Percentiles rank a stretch among this genome's conserved stretches.
Evolutionary conservation across 805 yeast genomes (phyloP).

Genomic region (Candida xiaguanensis): DNA sequence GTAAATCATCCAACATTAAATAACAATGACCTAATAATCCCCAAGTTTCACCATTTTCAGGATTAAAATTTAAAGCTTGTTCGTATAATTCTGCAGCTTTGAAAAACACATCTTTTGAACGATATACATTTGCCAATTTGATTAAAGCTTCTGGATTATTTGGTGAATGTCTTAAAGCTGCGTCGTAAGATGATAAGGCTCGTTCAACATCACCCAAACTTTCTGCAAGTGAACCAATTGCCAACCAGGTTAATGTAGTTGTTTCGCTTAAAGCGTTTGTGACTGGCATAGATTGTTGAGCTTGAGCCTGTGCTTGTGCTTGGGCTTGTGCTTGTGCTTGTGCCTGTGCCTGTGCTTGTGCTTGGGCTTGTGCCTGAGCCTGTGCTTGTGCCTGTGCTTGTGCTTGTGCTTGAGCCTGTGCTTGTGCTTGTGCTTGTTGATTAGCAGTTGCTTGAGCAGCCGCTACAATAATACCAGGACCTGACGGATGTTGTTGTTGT

Average conservation of each 20-base stretch:
- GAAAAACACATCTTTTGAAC: conserved; percentile 85
- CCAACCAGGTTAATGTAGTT: conserved; percentile 82
- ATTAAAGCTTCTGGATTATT: conserved; percentile 82
- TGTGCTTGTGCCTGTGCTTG: conserved; percentile 2
- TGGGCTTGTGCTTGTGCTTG: conserved; percentile 5
- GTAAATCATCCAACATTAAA: conserved; percentile 92
- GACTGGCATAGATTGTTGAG: conserved; percentile 8
- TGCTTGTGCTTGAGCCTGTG: conserved; percentile 4
- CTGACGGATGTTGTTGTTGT: conserved; percentile 4
- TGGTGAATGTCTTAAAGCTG: conserved; percentile 82
- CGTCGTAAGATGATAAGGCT: conserved; percentile 84
- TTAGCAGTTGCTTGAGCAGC: conserved; percentile 7
- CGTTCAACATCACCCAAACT: conserved; percentile 82
- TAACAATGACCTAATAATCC: conserved; percentile 95
- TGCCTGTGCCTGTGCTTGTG: conserved; percentile 1
- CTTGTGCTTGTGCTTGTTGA: conserved; percentile 2
- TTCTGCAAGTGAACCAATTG: conserved; percentile 87
- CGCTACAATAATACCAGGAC: conserved; percentile 7
- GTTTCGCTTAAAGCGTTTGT: conserved; percentile 38
- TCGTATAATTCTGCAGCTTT: conserved; percentile 94
- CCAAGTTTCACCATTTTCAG: conserved; percentile 95
- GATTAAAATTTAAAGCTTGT: conserved; percentile 74
- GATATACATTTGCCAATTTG: conserved; percentile 81
- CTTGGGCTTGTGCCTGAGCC: conserved; percentile 5
- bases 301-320: conserved; percentile 5